A percentile compares a stretch with the other conserved stretches of the same genome.
These are phyloP conservation scores for Obba rivulosa DNA, from an alignment of 768 basidiomycete species.

Conservation along the genomic window DNA sequence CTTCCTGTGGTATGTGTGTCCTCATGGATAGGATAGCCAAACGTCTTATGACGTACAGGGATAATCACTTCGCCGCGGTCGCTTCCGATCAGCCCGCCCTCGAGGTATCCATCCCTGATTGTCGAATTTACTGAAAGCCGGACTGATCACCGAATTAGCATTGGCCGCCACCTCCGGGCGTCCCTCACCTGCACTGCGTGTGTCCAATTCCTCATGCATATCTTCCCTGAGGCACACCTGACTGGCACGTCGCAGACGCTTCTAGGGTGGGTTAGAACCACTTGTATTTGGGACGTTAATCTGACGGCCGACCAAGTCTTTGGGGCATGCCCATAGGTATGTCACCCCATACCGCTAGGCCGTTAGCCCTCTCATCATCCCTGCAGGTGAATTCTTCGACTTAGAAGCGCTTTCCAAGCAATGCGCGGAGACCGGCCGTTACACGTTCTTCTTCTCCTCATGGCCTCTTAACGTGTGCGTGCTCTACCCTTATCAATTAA, in stretches of 20 bases:
- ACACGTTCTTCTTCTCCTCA: slow-evolving; percentile 73
- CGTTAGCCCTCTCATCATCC: background rate
- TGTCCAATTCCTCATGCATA: slow-evolving; percentile 2
- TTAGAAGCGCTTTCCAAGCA: slow-evolving; percentile 53
- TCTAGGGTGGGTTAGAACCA: slow-evolving; percentile 40
- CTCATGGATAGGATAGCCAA: background rate
- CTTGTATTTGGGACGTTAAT: background rate
- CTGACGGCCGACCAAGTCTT: slow-evolving; percentile 30
- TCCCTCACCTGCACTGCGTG: slow-evolving; percentile 51
- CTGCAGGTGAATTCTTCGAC: slow-evolving; percentile 70
- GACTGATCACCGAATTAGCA: slow-evolving; percentile 27
- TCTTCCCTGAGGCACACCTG: background rate
- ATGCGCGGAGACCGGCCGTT: slow-evolving; percentile 53
- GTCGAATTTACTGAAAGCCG: background rate
- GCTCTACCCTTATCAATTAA: background rate
- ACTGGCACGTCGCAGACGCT: slow-evolving; percentile 39
- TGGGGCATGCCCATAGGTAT: slow-evolving; percentile 73
- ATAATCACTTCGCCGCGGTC: slow-evolving; percentile 68
- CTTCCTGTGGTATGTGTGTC: slow-evolving; percentile 52
- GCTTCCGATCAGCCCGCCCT: slow-evolving; percentile 65
- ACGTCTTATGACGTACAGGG: slow-evolving; percentile 32
- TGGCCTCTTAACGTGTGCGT: slow-evolving; percentile 70
- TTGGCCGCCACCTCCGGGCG: slow-evolving; percentile 47
- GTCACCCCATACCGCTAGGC: slow-evolving; percentile 10
- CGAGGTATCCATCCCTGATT: slow-evolving; percentile 39